phyloP scores from a whole-genome alignment of 352 stramenopile genomes.

The Globisporangium parvum region DNA sequence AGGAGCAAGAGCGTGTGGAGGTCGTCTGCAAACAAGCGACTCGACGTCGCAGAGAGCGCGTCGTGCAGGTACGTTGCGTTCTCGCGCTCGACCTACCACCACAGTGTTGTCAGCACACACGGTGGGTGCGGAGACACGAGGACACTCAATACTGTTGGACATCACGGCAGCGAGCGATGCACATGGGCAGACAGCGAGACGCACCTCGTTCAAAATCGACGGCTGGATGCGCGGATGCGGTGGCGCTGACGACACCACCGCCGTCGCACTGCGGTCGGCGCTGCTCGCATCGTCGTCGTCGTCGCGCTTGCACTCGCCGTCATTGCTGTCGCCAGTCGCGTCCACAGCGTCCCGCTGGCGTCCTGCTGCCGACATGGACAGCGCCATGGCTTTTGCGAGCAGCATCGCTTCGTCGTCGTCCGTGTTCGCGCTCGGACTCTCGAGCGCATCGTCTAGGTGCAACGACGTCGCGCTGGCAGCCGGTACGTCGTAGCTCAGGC shows the following conservation, averaged over 20 bases:
- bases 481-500: constrained; percentile 50
- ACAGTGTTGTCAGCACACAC: background rate
- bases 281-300: constrained; percentile 6
- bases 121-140: background rate
- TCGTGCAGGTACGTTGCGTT: constrained; percentile 58
- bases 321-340: constrained; percentile 21
- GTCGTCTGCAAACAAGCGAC: constrained; percentile 51
- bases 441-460: background rate
- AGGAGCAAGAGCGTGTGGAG: constrained; percentile 57
- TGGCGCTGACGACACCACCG: background rate
- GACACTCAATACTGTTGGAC: background rate
- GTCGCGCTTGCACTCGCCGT: constrained; percentile 7
- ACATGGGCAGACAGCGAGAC: background rate
- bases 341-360: constrained; percentile 30
- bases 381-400: constrained; percentile 81
- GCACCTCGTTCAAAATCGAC: constrained; percentile 56
- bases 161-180: background rate
- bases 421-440: constrained; percentile 13
- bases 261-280: background rate
- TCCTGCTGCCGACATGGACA: constrained; percentile 80
- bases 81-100: constrained; percentile 50
- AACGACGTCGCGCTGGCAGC: no score
- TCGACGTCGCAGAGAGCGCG: constrained; percentile 39
- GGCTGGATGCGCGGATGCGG: constrained; percentile 22
- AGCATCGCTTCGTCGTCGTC: constrained; percentile 84